Evolutionary conservation across 2,329 filamentous ascomycete genomes (phyloP).

Genomic region (Arthrobotrys iridis): DNA sequence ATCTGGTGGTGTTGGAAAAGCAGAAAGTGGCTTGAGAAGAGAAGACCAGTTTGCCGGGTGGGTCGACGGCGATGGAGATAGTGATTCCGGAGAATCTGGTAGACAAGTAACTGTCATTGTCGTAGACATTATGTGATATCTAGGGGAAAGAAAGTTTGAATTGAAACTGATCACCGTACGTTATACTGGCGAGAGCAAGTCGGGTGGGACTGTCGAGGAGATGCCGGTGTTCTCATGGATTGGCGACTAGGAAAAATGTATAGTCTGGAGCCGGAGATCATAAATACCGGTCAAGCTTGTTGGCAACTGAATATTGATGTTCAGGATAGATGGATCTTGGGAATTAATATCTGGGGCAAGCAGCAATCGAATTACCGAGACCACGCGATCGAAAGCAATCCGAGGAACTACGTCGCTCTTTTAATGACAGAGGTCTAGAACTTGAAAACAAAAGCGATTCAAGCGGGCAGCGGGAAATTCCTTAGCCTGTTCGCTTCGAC

Average conservation of each 20-base stretch:
- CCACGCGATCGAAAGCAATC: conserved; percentile 25
- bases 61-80: conserved; percentile 44
- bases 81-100: conserved; percentile 45
- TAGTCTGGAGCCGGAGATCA: conserved; percentile 28
- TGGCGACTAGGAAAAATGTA: conserved; percentile 16
- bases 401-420: conserved; percentile 23
- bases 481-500: conserved; percentile 3
- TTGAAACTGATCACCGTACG: conserved; percentile 41
- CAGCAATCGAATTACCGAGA: conserved; percentile 33
- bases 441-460: conserved; percentile 13
- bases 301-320: not conserved
- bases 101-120: conserved; percentile 40
- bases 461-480: conserved; percentile 19
- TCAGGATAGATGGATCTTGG: not conserved
- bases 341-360: conserved; percentile 16
- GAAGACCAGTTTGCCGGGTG: conserved; percentile 46
- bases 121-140: conserved; percentile 34
- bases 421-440: conserved; percentile 27
- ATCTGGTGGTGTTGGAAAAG: conserved; percentile 48
- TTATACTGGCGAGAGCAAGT: conserved; percentile 10
- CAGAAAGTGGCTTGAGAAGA: conserved; percentile 45
- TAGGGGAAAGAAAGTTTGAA: conserved; percentile 2
- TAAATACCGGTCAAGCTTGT: conserved; percentile 38
- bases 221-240: conserved; percentile 45
- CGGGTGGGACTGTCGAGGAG: conserved; percentile 18